phyloP scores from a whole-genome alignment of 2,329 filamentous ascomycete genomes.

The Aspergillus cejpii region DNA sequence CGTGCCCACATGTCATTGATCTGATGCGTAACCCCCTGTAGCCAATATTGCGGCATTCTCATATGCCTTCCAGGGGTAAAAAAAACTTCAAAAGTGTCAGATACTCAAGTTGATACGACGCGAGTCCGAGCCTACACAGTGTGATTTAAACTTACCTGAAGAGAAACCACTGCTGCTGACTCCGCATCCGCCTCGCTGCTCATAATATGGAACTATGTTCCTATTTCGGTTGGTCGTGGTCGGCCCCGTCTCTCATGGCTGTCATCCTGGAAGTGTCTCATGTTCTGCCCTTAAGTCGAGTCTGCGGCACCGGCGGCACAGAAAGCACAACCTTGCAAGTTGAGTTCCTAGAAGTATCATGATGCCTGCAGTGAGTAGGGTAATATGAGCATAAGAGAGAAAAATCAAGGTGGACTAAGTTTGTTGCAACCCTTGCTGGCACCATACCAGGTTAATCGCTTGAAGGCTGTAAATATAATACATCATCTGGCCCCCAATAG shows the following conservation, averaged over 20 bases:
- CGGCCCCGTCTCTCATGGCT: constrained; percentile 17
- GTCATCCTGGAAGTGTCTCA: constrained; percentile 13
- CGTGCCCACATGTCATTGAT: constrained; percentile 52
- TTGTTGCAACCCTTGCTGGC: too few species aligned
- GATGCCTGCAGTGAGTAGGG: constrained; percentile 15
- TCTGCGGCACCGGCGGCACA: constrained; percentile 30
- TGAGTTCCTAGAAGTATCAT: constrained; percentile 12
- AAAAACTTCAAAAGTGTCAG: constrained; percentile 20
- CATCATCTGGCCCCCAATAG: too few species aligned
- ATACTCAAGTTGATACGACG: not conserved
- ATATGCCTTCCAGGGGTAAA: constrained; percentile 44
- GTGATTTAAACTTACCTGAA: constrained; percentile 27
- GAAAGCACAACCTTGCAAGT: constrained; percentile 18
- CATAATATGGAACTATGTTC: constrained; percentile 42
- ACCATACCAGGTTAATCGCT: too few species aligned
- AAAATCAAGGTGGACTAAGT: constrained; percentile 20
- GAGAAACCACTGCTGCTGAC: constrained; percentile 30
- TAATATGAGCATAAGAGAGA: constrained; percentile 15
- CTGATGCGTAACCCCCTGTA: constrained; percentile 46
- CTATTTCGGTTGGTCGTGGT: constrained; percentile 29
- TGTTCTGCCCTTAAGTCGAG: constrained; percentile 23
- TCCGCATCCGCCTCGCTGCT: constrained; percentile 25
- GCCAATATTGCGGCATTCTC: constrained; percentile 41
- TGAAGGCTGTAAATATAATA: too few species aligned
- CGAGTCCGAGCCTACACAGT: constrained; percentile 1